Percentiles rank a stretch among this genome's conserved stretches.
These are phyloP conservation scores for Thymus mandschuricus DNA, from an alignment of 257 asterid species.

Conservation along the genomic window DNA sequence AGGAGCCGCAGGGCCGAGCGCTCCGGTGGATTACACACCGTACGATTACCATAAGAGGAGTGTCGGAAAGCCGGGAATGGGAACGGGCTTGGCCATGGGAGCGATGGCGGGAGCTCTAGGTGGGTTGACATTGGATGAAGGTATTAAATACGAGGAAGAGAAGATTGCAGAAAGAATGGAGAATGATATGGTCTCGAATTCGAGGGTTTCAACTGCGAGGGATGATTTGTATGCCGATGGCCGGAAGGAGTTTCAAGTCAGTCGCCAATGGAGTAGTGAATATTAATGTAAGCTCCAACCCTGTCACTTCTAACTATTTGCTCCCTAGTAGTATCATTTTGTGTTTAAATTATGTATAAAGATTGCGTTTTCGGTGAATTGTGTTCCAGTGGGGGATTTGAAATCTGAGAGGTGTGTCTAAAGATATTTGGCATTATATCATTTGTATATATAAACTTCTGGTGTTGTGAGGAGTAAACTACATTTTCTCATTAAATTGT, in stretches of 20 bases:
- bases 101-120: conserved; percentile 70
- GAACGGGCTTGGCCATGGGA: conserved; percentile 68
- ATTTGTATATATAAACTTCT: conserved; percentile 19
- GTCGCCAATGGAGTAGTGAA: conserved; percentile 36
- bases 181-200: conserved; percentile 36
- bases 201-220: conserved; percentile 43
- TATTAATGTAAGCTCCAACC: conserved; percentile 47
- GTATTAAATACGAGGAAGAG: conserved; percentile 63
- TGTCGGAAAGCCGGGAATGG: conserved; percentile 47
- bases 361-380: conserved; percentile 22
- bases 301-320: conserved; percentile 30
- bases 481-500: neutral
- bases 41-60: conserved; percentile 61
- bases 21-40: conserved; percentile 79
- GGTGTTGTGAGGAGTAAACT: neutral
- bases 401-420: conserved; percentile 16
- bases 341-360: conserved; percentile 41
- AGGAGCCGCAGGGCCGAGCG: conserved; percentile 84
- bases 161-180: conserved; percentile 58
- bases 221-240: conserved; percentile 51
- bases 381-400: conserved; percentile 16
- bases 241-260: too few relatives aligned
- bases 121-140: conserved; percentile 76
- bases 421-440: neutral
- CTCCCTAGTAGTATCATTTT: conserved; percentile 20